Conservation (phyloP, 805 yeast genomes). For the Wickerhamomyces kurtzmanii region DNA sequence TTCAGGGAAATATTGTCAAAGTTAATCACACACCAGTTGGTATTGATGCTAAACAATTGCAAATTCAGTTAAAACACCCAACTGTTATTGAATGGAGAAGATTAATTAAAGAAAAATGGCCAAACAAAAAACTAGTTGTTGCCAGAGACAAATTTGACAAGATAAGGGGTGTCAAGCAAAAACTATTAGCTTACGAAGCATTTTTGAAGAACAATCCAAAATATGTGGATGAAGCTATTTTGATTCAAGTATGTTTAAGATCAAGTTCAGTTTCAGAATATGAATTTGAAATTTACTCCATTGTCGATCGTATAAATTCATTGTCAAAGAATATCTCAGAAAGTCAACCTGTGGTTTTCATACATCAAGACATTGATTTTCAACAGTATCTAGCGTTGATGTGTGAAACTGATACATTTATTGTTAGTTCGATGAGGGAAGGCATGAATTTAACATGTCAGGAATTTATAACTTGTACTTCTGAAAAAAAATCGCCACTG, state of each 20-base stretch:
- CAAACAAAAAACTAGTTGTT: slow-evolving; percentile 58
- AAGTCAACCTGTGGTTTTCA: slow-evolving; percentile 74
- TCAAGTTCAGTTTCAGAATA: slow-evolving; percentile 46
- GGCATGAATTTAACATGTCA: slow-evolving; percentile 97
- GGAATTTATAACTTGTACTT: slow-evolving; percentile 76
- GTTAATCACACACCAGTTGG: slow-evolving; percentile 68
- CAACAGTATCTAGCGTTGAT: slow-evolving; percentile 83
- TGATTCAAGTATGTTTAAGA: slow-evolving; percentile 77
- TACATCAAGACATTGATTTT: slow-evolving; percentile 84
- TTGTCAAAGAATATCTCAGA: slow-evolving; percentile 61
- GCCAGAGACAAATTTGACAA: slow-evolving; percentile 84
- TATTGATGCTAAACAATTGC: slow-evolving; percentile 56
- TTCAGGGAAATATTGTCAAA: slow-evolving; percentile 45
- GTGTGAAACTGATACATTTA: slow-evolving; percentile 78
- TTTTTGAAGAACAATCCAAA: slow-evolving; percentile 68
- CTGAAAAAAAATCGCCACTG: slow-evolving; percentile 66
- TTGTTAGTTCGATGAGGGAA: slow-evolving; percentile 87
- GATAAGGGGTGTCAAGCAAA: slow-evolving; percentile 82
- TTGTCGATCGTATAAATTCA: slow-evolving; percentile 82
- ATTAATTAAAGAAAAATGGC: slow-evolving; percentile 74
- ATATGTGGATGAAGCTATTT: slow-evolving; percentile 55
- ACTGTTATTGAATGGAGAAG: slow-evolving; percentile 57
- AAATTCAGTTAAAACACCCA: slow-evolving; percentile 31
- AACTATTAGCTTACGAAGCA: slow-evolving; percentile 76
- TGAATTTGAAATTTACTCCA: slow-evolving; percentile 63